Evolutionary conservation across 805 yeast species (phyloP), one percentile per base, ranked within the genome.

Genomic region (Isabelozyma pseudorhagii): DNA sequence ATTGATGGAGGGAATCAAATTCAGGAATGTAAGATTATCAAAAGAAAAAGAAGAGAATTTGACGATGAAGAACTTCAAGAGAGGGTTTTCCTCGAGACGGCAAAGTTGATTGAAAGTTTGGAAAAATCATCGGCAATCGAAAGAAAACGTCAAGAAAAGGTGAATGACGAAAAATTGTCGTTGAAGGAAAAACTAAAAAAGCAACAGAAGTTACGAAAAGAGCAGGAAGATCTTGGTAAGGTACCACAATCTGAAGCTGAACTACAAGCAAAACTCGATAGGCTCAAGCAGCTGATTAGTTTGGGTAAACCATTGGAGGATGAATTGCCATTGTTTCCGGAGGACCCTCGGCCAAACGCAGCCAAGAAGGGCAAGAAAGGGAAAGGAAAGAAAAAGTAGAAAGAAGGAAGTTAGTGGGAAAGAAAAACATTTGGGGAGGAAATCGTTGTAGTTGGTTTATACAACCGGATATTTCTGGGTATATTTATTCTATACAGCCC

Each of bases 81-180:
- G 50, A 51, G 70, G 45, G 60, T 92, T 6, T 89, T 70, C 57
- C 86, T 82, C 25, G 74, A 74, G 45, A 89, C 96, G 0, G 85
- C 74, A 46, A 68, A 72, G 49, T 62, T 78, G 36, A 82, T 93
- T 40, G 80, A 71, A 4, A 67, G 64, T 8, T 64, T 87, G 25
- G 98, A 93, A 63, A 87, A 81, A 66, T 76, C 74, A 50, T 79
- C 89, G 39, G 97, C 96, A 0, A 68, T 81, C 3, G 84, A 80
- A 59, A 71, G 94, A 45, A 53, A 63, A 49, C 56, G 56, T 38
- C 54, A 57, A 42, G 57, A 61, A 52, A 56, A 58, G 40, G 50
- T 52, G 44, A 53, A 55, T 46, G 59, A 58, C 29, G 47, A 45
- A 44, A 50, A 53, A 45, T 52, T 54, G 49, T 51, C 58, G 18